phyloP scores from a whole-genome alignment of 306 rosid genomes.

The Rosa rugosa region DNA sequence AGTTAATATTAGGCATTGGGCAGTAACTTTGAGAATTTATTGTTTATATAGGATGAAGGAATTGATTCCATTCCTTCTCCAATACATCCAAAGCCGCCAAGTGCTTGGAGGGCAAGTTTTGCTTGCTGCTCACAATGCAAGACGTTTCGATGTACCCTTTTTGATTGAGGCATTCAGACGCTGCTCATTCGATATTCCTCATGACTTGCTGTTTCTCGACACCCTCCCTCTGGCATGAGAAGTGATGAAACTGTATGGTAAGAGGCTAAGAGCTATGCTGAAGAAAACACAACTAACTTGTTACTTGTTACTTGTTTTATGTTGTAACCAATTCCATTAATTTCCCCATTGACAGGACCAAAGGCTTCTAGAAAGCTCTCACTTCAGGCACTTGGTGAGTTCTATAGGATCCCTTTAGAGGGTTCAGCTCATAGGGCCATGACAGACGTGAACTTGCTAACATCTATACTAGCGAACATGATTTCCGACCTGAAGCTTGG shows the following conservation, averaged over 20 bases:
- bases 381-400: background rate
- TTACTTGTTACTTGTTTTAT: background rate
- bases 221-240: background rate
- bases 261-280: background rate
- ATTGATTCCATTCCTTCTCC: background rate
- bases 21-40: background rate
- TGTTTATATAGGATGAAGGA: background rate
- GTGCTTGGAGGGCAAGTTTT: background rate
- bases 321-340: background rate
- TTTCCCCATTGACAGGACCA: background rate
- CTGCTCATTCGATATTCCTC: background rate
- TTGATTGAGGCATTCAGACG: background rate
- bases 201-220: slow-evolving; percentile 10
- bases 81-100: background rate
- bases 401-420: background rate
- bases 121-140: slow-evolving; percentile 11
- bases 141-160: background rate
- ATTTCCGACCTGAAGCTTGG: slow-evolving; percentile 2
- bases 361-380: background rate
- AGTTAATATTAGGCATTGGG: background rate
- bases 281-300: background rate
- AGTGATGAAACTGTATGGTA: background rate
- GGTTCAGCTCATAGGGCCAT: slow-evolving; percentile 1
- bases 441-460: background rate
- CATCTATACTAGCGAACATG: background rate